Base-by-base conservation (phyloP, 1,139 yeast genomes). In the Protomyces inundatus region DNA sequence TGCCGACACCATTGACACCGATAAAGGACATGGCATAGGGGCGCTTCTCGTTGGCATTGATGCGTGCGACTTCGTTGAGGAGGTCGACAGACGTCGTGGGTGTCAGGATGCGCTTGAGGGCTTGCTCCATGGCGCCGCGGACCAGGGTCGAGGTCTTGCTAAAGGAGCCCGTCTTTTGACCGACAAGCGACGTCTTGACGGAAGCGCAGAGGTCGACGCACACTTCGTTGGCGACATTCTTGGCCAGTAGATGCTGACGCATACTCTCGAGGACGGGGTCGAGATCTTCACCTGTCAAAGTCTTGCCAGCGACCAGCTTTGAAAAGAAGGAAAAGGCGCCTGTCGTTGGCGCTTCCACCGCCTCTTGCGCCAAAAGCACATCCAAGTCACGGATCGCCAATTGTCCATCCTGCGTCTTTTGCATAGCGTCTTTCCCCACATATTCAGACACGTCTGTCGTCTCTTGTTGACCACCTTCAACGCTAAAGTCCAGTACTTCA, bases 1-100 rank as follows among this genome's bases (percentile, higher is more conserved):
- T 93, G 35, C 98, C 98, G 42, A 93, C 98, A 54, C 98, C 98
- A 73, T 93, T 93, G 34, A 93, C 98, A 40, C 98, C 98, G 39
- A 93, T 98, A 23, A 93, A 95, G 0, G 98, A 90, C 66, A 93
- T 90, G 14, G 93, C 97, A 70, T 90, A 93, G 0, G 98, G 98
- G 2, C 77, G 70, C 30, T 72, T 72, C 46, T 65, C 64, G 36
- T 55, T 52, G 3, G 67, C 36, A n/a, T 73, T 73, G 42, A 79
- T 76, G 62, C 77, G 78, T 72, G 88, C 88, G 65, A 93, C 88
- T 71, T 90, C 96, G 69, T 89, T 88, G 37, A 93, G 79, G 66
- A 93, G 78, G 72, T 93, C 96, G 0, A 93, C 85, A 0, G 97
- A 90, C 0, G 95, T 90, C 68, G 91, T 89, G 10, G 98, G 98